These are phyloP conservation scores for Candida xiaguanensis DNA, from an alignment of 805 yeast species.

Conservation along the genomic window DNA sequence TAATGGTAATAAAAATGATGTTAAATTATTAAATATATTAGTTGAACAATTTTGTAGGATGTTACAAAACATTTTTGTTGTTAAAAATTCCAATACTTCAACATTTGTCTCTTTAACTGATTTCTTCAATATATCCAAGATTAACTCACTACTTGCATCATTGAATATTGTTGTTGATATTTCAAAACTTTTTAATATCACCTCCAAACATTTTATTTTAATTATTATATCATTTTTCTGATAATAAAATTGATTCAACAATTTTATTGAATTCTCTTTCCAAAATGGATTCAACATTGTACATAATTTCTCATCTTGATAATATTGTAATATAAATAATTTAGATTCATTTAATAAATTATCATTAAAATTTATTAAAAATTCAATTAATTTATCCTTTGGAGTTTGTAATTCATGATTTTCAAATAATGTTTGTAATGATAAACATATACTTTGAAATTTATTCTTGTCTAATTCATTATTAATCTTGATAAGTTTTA, in stretches of 20 bases:
- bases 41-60: constrained; percentile 15
- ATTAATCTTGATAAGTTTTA: constrained; percentile 20
- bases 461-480: constrained; percentile 27
- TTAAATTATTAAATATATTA: constrained; percentile 15
- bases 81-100: constrained; percentile 26
- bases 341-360: constrained; percentile 35
- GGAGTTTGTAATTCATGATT: constrained; percentile 39
- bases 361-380: constrained; percentile 36
- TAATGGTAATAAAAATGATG: constrained; percentile 7
- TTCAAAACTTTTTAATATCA: constrained; percentile 35
- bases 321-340: constrained; percentile 45
- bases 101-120: constrained; percentile 27
- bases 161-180: constrained; percentile 26
- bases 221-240: constrained; percentile 13
- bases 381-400: constrained; percentile 36
- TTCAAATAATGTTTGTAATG: constrained; percentile 28
- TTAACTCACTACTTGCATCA: constrained; percentile 27
- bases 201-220: constrained; percentile 27
- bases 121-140: constrained; percentile 28
- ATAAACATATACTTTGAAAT: constrained; percentile 32
- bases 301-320: constrained; percentile 49
- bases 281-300: constrained; percentile 51
- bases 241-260: constrained; percentile 45
- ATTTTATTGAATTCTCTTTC: constrained; percentile 41
- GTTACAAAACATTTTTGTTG: constrained; percentile 23